phyloP scores from a whole-genome alignment of 805 yeast genomes.

The Metschnikowia corniflorae region DNA sequence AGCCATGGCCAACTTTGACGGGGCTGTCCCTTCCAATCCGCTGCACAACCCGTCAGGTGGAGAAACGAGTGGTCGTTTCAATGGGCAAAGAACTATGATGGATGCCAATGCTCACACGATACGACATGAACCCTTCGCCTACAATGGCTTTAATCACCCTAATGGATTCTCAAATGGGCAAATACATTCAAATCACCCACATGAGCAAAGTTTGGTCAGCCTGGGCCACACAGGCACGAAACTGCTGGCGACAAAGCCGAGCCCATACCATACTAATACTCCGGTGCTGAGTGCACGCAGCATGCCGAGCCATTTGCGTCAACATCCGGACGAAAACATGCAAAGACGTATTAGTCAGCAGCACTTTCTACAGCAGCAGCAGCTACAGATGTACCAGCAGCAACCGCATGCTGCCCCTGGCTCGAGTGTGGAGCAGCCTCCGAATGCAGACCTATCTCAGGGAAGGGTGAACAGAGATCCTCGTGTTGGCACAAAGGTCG shows the following conservation, averaged over 20 bases:
- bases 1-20: too few relatives aligned
- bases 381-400: slow-evolving; percentile 19
- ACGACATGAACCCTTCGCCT: too few relatives aligned
- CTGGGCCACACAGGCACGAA: not conserved
- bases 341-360: slow-evolving; percentile 5
- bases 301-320: not conserved
- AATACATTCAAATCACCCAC: too few relatives aligned
- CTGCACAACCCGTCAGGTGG: too few relatives aligned
- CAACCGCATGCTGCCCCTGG: slow-evolving; percentile 15
- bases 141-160: too few relatives aligned
- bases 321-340: not conserved
- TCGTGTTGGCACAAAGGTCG: not conserved
- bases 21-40: too few relatives aligned
- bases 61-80: too few relatives aligned
- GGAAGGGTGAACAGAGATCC: not conserved
- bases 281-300: slow-evolving; percentile 5
- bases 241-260: slow-evolving; percentile 2
- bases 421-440: not conserved
- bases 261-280: slow-evolving; percentile 10
- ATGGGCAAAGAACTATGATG: too few relatives aligned
- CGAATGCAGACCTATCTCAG: not conserved
- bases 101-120: too few relatives aligned
- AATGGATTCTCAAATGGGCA: too few relatives aligned
- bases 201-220: too few relatives aligned
- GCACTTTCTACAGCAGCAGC: slow-evolving; percentile 18